A percentile compares a stretch with the other conserved stretches of the same genome.
These are phyloP conservation scores for Zygoascus hellenicus DNA, from an alignment of 1,139 yeast genomes.

Conservation along the genomic window DNA sequence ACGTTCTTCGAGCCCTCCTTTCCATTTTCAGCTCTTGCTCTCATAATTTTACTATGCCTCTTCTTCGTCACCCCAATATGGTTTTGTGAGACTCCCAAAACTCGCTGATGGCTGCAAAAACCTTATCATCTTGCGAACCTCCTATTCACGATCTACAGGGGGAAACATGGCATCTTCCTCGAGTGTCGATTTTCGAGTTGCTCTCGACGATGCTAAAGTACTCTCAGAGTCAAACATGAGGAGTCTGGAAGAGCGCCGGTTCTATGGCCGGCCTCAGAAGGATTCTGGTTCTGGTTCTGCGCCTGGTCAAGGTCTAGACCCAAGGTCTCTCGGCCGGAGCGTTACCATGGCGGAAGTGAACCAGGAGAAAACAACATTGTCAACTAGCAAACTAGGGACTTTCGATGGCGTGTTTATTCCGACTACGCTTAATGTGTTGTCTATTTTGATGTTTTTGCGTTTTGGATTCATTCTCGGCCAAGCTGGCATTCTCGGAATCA, in stretches of 20 bases:
- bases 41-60: no score
- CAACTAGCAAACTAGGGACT: slow-evolving; percentile 30
- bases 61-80: no score
- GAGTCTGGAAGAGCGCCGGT: slow-evolving; percentile 12
- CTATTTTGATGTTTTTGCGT: slow-evolving; percentile 72
- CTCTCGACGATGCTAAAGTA: slow-evolving; percentile 6
- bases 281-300: neutral
- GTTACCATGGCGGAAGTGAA: slow-evolving; percentile 19
- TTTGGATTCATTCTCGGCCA: slow-evolving; percentile 79
- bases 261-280: slow-evolving; percentile 13
- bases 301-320: no score
- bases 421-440: slow-evolving; percentile 66
- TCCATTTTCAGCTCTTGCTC: no score
- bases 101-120: no score
- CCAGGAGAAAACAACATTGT: neutral
- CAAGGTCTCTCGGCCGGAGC: slow-evolving; percentile 12
- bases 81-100: no score
- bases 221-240: slow-evolving; percentile 9
- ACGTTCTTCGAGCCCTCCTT: no score
- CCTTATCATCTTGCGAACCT: neutral
- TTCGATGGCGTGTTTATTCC: slow-evolving; percentile 60
- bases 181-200: slow-evolving; percentile 10
- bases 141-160: neutral
- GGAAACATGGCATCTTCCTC: slow-evolving; percentile 3
- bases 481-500: slow-evolving; percentile 63